Percentiles rank a stretch among this genome's conserved stretches.
Evolutionary conservation across 352 stramenopile species (phyloP).

Genomic region (Chrysophaeum taylorii): DNA sequence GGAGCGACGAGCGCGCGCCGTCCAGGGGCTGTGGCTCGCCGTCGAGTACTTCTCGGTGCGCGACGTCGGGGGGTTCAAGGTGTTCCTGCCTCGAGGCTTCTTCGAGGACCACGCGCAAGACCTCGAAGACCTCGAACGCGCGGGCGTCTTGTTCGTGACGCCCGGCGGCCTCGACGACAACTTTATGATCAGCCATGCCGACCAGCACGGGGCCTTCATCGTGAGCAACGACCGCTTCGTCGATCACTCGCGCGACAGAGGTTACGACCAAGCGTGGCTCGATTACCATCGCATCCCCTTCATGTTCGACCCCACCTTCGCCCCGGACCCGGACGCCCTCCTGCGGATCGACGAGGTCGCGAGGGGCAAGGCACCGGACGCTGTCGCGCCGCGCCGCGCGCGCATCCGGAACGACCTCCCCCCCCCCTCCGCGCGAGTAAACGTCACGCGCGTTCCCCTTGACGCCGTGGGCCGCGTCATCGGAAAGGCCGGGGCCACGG

Average conservation of each 20-base stretch:
- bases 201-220: slow-evolving; percentile 8
- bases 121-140: neutral
- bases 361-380: neutral
- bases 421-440: neutral
- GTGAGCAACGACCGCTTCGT: slow-evolving; percentile 6
- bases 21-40: neutral
- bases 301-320: slow-evolving; percentile 18
- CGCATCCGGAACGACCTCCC: neutral
- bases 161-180: slow-evolving; percentile 4
- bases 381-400: neutral
- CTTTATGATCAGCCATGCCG: slow-evolving; percentile 2
- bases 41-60: neutral
- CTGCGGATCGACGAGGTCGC: neutral
- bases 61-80: neutral
- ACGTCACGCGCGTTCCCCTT: neutral
- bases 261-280: slow-evolving; percentile 2
- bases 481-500: slow-evolving; percentile 2
- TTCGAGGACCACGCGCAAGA: slow-evolving; percentile 12
- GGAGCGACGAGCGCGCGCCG: neutral
- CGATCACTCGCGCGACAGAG: neutral
- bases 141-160: neutral
- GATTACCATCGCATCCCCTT: slow-evolving; percentile 4
- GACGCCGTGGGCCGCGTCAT: slow-evolving; percentile 9
- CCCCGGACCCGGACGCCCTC: slow-evolving; percentile 10
- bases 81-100: slow-evolving; percentile 4